These are phyloP conservation scores for Fusarium sublunatum DNA, from an alignment of 2,329 filamentous ascomycete species.

Conservation along the genomic window DNA sequence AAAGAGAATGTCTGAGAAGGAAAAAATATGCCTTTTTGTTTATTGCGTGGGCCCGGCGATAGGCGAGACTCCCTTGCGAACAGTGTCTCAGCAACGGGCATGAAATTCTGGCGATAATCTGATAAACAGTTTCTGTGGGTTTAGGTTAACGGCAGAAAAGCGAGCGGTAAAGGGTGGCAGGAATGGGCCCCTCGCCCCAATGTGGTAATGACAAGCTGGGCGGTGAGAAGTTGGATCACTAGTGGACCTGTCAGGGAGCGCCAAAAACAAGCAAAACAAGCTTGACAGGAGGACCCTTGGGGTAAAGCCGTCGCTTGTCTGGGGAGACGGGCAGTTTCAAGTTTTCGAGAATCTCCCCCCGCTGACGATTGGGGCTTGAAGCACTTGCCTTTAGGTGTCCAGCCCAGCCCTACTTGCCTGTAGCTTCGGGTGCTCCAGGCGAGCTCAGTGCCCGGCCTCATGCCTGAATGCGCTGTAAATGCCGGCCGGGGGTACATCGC, in stretches of 20 bases:
- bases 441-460: background rate
- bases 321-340: constrained; percentile 18
- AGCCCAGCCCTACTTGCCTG: background rate
- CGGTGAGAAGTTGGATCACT: constrained; percentile 14
- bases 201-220: constrained; percentile 18
- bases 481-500: constrained; percentile 1
- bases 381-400: constrained; percentile 4
- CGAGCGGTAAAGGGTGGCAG: constrained; percentile 48
- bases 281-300: constrained; percentile 2
- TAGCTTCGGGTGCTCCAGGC: constrained; percentile 5
- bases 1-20: constrained; percentile 4
- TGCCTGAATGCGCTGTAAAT: constrained; percentile 8
- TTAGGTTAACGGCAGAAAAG: constrained; percentile 40
- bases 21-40: background rate
- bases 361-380: constrained; percentile 13
- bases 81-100: constrained; percentile 8
- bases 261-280: background rate
- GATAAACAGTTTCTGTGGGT: constrained; percentile 37
- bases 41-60: constrained; percentile 7
- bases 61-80: constrained; percentile 15
- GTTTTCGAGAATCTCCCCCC: constrained; percentile 13
- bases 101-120: constrained; percentile 28
- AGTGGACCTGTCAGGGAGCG: background rate
- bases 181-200: constrained; percentile 29
- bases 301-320: constrained; percentile 29